Base-by-base conservation (phyloP, 2,329 filamentous ascomycete genomes). In the Pseudopyrenochaeta lycopersici region DNA sequence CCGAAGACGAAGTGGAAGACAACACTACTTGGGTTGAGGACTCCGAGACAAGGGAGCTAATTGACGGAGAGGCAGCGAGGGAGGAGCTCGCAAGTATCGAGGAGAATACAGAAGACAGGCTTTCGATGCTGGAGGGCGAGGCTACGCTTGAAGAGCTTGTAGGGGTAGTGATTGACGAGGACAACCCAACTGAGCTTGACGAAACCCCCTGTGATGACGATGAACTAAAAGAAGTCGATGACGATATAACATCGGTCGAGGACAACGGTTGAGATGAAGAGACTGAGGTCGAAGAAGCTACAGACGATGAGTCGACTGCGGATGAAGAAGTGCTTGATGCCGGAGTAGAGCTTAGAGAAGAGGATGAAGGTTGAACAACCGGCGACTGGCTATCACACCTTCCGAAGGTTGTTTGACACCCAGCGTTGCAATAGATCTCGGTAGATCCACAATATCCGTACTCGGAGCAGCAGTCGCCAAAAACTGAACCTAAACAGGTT, bases 341-440 rank as follows among this genome's bases (percentile, higher is more conserved):
- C n/a, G n/a, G n/a, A n/a, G n/a, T n/a, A n/a, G n/a, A n/a, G n/a
- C n/a, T n/a, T n/a, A n/a, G n/a, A n/a, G n/a, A n/a, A n/a, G n/a
- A n/a, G 5, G 15, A 17, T 11, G 32, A 35, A 5, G 32, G 12
- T 17, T 27, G 23, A 27, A 27, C 9, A 27, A 11, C 4, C 12
- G 32, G 12, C 4, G 32, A 35, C 12, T 4, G 4, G 15, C 32
- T 35, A 5, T 14, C 32, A 17, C 32, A 35, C 4, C 5, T 35
- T 35, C 32, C 32, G 15, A 35, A 23, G 7, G n/a, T 14, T 5
- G 21, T 6, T 18, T 40, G 53, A 40, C 61, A 64, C 2, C 32
- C 17, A 2, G 50, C 20, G n/a, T 46, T 32, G 46, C 61, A 64
- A 40, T 64, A 64, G 23, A 60, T 54, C 7, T 42, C 38, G 20